A percentile compares a stretch with the other conserved stretches of the same genome.
These are phyloP conservation scores for Tricholoma furcatifolium DNA, from an alignment of 768 basidiomycete genomes.

Conservation along the genomic window DNA sequence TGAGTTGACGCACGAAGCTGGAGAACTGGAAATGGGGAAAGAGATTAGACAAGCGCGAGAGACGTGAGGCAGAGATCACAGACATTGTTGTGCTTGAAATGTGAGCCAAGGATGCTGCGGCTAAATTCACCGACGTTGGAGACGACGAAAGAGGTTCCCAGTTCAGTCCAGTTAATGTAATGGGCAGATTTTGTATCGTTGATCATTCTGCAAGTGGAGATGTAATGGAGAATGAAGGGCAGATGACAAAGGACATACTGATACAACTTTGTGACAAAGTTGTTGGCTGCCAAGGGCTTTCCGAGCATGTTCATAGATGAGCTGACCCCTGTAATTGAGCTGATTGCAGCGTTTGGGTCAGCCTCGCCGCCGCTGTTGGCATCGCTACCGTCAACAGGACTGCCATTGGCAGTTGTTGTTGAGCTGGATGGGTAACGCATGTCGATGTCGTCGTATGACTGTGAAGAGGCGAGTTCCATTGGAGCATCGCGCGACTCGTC, in stretches of 20 bases:
- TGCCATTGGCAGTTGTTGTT: constrained; percentile 23
- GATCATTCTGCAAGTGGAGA: constrained; percentile 63
- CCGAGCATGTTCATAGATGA: constrained; percentile 56
- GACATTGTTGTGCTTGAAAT: constrained; percentile 91
- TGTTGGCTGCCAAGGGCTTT: constrained; percentile 72
- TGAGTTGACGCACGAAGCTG: constrained; percentile 90
- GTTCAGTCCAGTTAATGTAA: constrained; percentile 82
- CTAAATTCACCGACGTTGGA: constrained; percentile 87
- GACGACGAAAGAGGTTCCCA: constrained; percentile 82
- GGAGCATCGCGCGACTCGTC: constrained; percentile 36
- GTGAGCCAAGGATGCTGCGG: constrained; percentile 77
- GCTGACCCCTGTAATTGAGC: constrained; percentile 35
- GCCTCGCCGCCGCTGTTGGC: constrained; percentile 33
- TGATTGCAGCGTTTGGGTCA: constrained; percentile 16
- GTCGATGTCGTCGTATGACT: constrained; percentile 53
- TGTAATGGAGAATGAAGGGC: not conserved
- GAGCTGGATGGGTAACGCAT: constrained; percentile 7
- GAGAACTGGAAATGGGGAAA: constrained; percentile 65
- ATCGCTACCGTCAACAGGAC: constrained; percentile 48
- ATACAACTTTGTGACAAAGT: constrained; percentile 88
- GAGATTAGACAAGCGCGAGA: not conserved
- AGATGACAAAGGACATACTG: constrained; percentile 42
- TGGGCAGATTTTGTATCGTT: constrained; percentile 76
- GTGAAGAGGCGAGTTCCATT: constrained; percentile 31
- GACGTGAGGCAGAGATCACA: constrained; percentile 20